A percentile compares a stretch with the other conserved stretches of the same genome.
Evolutionary conservation across 2,329 filamentous ascomycete species (phyloP).

Genomic region (Hypoxylon sp.): DNA sequence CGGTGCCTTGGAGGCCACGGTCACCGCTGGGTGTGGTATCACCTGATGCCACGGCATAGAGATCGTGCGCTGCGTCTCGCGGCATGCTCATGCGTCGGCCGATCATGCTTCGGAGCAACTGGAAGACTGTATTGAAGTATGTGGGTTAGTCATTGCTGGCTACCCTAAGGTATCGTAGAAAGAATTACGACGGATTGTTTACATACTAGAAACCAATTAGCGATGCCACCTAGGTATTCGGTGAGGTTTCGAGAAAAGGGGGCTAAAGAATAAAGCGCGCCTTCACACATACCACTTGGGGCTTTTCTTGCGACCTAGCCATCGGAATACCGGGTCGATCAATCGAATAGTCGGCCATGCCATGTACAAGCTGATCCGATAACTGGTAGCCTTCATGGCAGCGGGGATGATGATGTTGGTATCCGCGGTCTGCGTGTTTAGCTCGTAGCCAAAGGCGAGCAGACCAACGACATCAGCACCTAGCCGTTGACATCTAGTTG

Average conservation of each 20-base stretch:
- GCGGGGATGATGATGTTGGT: constrained; percentile 9
- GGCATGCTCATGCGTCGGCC: constrained; percentile 25
- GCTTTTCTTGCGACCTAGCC: constrained; percentile 3
- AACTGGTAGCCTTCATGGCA: constrained; percentile 7
- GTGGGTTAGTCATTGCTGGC: too few relatives aligned
- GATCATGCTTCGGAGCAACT: too few relatives aligned
- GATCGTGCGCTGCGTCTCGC: constrained; percentile 8
- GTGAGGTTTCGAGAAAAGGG: too few relatives aligned
- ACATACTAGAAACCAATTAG: too few relatives aligned
- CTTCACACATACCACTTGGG: too few relatives aligned
- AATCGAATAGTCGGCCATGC: neutral
- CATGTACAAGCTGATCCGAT: neutral
- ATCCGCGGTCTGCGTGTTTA: constrained; percentile 14
- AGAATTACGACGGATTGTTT: too few relatives aligned
- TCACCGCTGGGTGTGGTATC: too few relatives aligned
- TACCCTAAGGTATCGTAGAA: too few relatives aligned
- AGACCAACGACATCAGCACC: constrained; percentile 12
- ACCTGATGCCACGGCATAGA: constrained; percentile 4
- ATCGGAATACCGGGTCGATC: neutral
- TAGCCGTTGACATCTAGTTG: constrained; percentile 7
- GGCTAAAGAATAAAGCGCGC: too few relatives aligned
- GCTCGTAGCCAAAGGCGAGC: constrained; percentile 18
- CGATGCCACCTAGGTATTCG: too few relatives aligned
- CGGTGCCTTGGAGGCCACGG: constrained; percentile 2
- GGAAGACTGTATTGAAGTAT: too few relatives aligned